Evolutionary conservation across 768 basidiomycete genomes (phyloP), one percentile per base, ranked within the genome.

Genomic region (Naganishia onofrii): DNA sequence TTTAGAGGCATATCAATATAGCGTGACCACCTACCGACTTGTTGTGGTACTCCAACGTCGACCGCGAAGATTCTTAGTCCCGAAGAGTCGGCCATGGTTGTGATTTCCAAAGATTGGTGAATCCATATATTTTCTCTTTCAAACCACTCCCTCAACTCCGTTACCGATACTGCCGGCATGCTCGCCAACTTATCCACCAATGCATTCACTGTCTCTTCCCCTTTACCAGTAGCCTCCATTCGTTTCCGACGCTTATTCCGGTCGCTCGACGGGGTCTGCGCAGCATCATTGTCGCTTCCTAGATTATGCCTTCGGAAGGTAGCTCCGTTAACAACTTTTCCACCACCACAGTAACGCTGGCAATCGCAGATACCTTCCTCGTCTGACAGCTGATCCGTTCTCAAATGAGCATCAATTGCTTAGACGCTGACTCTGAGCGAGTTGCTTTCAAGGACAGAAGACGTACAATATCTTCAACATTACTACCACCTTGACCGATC

Each of bases 41-140:
- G 57, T 44, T 53, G 67, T 12, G 67, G 71, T n/a, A 56, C 36
- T 19, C 67, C 67, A 1, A 51, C 63, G 19, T 46, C 48, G 1
- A 7, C 54, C 1, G 71, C 67, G 31, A 52, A 52, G 19, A 68
- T 51, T 2, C 51, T 58, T 36, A 58, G 46, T 48, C 71, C 67
- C 31, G 26, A 32, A 19, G 26, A 36, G 26, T 66, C 71, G n/a
- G 21, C 12, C 58, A 68, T 65, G 4, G 44, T 23, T 52, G 29
- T 48, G 19, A 60, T 46, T 31, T 68, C 42, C 13, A 72, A 36
- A 53, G 58, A 65, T 8, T 66, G 58, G 15, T 58, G 63, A 9
- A 72, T 54, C 71, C 71, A 72, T 38, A 72, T 63, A 13, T 60
- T 67, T 12, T 64, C 23, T 38, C 42, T 52, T 13, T 63, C 13